Evolutionary conservation across 352 stramenopile genomes (phyloP), one percentile per base, ranked within the genome.

Genomic region (Pythium periplocum): DNA sequence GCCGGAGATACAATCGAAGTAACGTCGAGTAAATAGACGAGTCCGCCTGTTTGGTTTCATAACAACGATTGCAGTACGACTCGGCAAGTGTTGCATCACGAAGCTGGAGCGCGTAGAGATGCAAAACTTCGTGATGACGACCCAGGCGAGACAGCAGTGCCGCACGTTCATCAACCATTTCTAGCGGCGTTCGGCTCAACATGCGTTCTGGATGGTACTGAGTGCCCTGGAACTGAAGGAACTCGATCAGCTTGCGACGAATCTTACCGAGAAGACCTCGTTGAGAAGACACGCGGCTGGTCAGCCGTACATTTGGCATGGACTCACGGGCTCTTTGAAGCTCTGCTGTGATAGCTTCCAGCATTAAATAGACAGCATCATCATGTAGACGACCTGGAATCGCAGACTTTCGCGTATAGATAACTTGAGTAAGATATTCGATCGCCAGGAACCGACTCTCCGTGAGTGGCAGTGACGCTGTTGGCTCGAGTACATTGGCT

Each of bases 91-190:
- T 68, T 34, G 82, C 66, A 54, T 94, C 82, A 7, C 83, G 74
- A 9, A 94, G 65, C 35, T 91, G 68, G n/a, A 91, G 51, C 31
- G 80, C 73, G 53, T 91, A 92, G 1, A 94, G 70, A 39, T 89
- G 72, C 9, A 94, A 66, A 42, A 94, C 83, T 62, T 94, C 81
- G 48, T 86, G 70, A 54, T 94, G 83, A 31, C 81, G 73, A 11
- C 82, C 79, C 6, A 94, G 75, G 48, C 78, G 79, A 17, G 83
- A 85, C 17, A 92, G 63, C 26, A 90, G 48, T 31, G 82, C 80
- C 5, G 82, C 83, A 38, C 83, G 83, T 45, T 94, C 83, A 40
- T 91, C 79, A 11, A 94, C 65, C 81, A 94, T 91, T 43, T 90
- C 78, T 31, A 62, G 38, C 1, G 79, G 79, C 9, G 75, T 90